phyloP scores from a whole-genome alignment of 352 stramenopile species.

The Peronospora destructor region DNA sequence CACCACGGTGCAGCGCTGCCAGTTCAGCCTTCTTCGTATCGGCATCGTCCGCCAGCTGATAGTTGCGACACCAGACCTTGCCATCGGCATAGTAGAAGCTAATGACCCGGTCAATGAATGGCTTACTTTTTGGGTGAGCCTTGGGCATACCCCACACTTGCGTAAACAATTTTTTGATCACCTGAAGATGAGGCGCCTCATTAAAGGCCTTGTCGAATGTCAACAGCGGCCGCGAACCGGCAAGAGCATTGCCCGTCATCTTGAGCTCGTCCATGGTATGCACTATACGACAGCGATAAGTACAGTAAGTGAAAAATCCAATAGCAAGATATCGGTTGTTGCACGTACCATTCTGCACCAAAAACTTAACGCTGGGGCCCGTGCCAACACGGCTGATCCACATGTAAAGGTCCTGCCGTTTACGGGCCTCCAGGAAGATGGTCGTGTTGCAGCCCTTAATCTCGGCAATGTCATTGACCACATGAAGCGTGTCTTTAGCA shows the following conservation, averaged over 20 bases:
- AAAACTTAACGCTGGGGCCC: constrained; percentile 95
- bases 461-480: constrained; percentile 98
- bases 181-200: constrained; percentile 83
- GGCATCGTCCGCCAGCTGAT: constrained; percentile 86
- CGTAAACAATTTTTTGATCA: constrained; percentile 96
- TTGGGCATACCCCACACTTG: constrained; percentile 93
- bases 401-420: constrained; percentile 98
- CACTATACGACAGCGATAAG: constrained; percentile 41
- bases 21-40: constrained; percentile 90
- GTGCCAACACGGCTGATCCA: constrained; percentile 94
- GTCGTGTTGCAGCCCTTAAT: constrained; percentile 97
- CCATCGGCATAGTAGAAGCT: constrained; percentile 91
- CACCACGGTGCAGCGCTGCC: constrained; percentile 72
- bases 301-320: neutral
- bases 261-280: constrained; percentile 99
- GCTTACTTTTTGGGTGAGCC: constrained; percentile 99
- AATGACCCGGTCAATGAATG: constrained; percentile 99
- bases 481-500: constrained; percentile 88
- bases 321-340: neutral
- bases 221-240: constrained; percentile 94
- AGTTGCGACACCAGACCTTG: constrained; percentile 99
- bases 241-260: constrained; percentile 98
- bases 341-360: constrained; percentile 92
- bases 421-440: constrained; percentile 95
- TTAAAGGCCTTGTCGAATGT: constrained; percentile 96